phyloP scores from a whole-genome alignment of 805 yeast genomes.

The Limtongia smithiae region DNA sequence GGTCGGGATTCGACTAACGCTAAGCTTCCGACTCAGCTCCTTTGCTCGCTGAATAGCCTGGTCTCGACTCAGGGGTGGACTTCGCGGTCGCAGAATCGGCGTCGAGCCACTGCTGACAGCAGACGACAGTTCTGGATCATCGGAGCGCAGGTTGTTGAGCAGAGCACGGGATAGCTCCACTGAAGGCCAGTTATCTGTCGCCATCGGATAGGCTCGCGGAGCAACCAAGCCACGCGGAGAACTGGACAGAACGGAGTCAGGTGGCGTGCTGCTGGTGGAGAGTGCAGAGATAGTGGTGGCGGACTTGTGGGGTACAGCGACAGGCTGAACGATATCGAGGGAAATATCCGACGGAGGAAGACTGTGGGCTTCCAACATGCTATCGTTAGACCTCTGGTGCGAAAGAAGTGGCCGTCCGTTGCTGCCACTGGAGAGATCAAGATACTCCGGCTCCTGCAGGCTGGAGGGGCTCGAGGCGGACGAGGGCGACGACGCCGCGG shows the following conservation, averaged over 20 bases:
- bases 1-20: conserved; percentile 61
- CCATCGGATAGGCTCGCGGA: conserved; percentile 9
- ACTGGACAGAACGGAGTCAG: conserved; percentile 7
- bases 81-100: conserved; percentile 24
- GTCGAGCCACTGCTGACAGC: conserved; percentile 24
- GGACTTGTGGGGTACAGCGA: neutral
- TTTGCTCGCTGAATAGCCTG: conserved; percentile 57
- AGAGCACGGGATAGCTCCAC: conserved; percentile 22
- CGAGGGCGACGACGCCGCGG: conserved; percentile 37
- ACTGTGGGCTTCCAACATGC: conserved; percentile 29
- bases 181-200: conserved; percentile 23
- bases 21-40: conserved; percentile 60
- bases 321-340: conserved; percentile 3
- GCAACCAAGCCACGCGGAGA: conserved; percentile 3
- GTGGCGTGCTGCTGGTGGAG: neutral
- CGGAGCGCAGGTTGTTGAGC: conserved; percentile 14
- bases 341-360: conserved; percentile 8
- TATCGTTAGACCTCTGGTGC: conserved; percentile 20
- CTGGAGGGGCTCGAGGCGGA: conserved; percentile 12
- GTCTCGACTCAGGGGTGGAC: conserved; percentile 36
- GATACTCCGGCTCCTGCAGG: conserved; percentile 49
- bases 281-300: conserved; percentile 2
- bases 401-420: neutral
- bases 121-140: conserved; percentile 19
- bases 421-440: conserved; percentile 42